These are phyloP conservation scores for Ramalina peruviana DNA, from an alignment of 495 filamentous ascomycete species.

Conservation along the genomic window DNA sequence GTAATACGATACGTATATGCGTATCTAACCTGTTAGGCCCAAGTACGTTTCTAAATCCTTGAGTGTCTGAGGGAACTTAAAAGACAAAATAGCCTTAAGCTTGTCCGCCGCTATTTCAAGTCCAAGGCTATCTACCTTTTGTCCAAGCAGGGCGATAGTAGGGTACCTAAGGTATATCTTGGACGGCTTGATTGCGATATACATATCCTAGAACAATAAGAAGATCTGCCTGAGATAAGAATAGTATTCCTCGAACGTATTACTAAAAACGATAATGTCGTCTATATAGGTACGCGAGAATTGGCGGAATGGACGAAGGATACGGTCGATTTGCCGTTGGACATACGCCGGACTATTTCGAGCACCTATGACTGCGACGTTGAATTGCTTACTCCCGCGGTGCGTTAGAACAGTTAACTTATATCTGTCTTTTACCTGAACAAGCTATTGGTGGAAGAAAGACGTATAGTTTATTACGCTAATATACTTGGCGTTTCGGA, in stretches of 20 bases:
- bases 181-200: not conserved
- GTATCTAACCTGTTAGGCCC: too few relatives aligned
- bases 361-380: slow-evolving; percentile 1
- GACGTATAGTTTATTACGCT: too few relatives aligned
- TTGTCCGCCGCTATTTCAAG: too few relatives aligned
- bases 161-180: not conserved
- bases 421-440: too few relatives aligned
- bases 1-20: too few relatives aligned
- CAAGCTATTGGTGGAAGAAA: too few relatives aligned
- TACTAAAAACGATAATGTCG: slow-evolving; percentile 1
- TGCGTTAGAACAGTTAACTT: slow-evolving; percentile 1
- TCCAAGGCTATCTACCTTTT: not conserved
- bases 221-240: not conserved
- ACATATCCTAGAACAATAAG: not conserved
- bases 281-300: not conserved
- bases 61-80: too few relatives aligned
- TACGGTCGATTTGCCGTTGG: not conserved
- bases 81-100: too few relatives aligned
- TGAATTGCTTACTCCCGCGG: not conserved
- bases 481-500: too few relatives aligned
- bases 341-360: not conserved
- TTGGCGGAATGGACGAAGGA: not conserved
- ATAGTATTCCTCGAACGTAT: not conserved
- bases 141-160: not conserved
- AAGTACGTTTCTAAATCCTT: too few relatives aligned